Evolutionary conservation across 2,329 filamentous ascomycete species (phyloP).

Genomic region (Colletotrichum siamense): DNA sequence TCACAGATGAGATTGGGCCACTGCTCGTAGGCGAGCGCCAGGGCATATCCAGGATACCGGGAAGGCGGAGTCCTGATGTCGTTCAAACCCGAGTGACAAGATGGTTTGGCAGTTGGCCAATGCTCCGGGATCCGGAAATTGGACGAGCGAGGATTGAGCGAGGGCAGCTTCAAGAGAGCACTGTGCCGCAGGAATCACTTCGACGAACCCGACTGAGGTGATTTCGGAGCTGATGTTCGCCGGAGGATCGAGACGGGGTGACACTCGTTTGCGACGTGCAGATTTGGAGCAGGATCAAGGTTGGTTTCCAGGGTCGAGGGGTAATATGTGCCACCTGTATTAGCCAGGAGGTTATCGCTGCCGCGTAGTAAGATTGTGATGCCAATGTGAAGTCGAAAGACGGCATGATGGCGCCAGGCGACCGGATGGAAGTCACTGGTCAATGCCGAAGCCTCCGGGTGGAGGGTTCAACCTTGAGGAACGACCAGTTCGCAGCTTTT

Average conservation of each 20-base stretch:
- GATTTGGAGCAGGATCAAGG: not conserved
- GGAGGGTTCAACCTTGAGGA: not conserved
- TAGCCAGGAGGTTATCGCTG: not conserved
- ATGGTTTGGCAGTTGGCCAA: not conserved
- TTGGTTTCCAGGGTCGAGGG: not conserved
- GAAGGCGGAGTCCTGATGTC: not conserved
- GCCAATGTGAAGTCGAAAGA: not conserved
- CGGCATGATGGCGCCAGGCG: constrained; percentile 4
- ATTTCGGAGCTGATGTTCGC: not conserved
- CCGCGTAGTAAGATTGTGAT: not conserved
- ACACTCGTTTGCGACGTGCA: constrained; percentile 4
- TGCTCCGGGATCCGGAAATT: not conserved
- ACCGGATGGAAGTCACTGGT: not conserved
- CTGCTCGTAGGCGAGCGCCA: not conserved
- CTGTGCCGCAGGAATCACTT: not conserved
- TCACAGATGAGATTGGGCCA: not conserved
- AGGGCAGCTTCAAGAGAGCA: not conserved
- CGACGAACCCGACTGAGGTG: not conserved
- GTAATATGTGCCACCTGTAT: not conserved
- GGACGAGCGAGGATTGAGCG: not conserved
- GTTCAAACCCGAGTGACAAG: not conserved
- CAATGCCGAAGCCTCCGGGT: constrained; percentile 7
- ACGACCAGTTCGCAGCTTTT: not conserved
- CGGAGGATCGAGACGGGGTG: not conserved
- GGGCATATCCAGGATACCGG: constrained; percentile 3